Evolutionary conservation across 2,329 filamentous ascomycete species (phyloP), one percentile per base, ranked within the genome.

Genomic region (Stylonectria norvegica): DNA sequence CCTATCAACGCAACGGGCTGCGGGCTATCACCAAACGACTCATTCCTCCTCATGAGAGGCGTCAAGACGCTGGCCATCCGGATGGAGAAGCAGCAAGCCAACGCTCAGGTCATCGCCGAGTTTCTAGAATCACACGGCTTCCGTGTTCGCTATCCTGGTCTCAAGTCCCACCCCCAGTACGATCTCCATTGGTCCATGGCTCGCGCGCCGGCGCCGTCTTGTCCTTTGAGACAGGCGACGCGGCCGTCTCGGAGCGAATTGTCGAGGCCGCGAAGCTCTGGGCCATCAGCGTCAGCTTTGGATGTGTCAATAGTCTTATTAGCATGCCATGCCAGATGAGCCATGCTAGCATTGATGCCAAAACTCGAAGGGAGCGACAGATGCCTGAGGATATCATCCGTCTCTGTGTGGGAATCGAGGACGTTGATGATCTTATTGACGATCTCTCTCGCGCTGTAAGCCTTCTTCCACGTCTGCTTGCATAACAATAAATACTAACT

Each of bases 321-420:
- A 96, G 90, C 70, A 96, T 98, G 91, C 91, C 93, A 7, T 98
- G 93, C 70, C 89, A 91, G 59, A 98, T 98, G 94, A 97, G 91
- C 68, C 93, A 98, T 67, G 93, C 93, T 27, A 95, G 89, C 62
- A 98, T 98, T 59, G 93, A 97, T 61, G 87, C 89, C 43, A 95
- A 95, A 72, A 97, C 90, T 37, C 76, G 93, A 53, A 75, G 81
- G 56, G 89, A 95, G 69, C 79, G 90, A 49, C 84, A 91, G 50
- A 86, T 98, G 82, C 93, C 93, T 9, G 93, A 98, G 68, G 93
- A 98, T 63, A 85, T 98, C 45, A 97, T 98, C 57, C 79, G 93
- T 40, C 68, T 98, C 40, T 98, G 93, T 60, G 89, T 98, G 31
- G 93, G 93, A 32, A 98, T 98, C 58, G 93, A 98, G 65, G 93